phyloP scores from a whole-genome alignment of 2,329 filamentous ascomycete genomes.

The Pseudogymnoascus sp. region DNA sequence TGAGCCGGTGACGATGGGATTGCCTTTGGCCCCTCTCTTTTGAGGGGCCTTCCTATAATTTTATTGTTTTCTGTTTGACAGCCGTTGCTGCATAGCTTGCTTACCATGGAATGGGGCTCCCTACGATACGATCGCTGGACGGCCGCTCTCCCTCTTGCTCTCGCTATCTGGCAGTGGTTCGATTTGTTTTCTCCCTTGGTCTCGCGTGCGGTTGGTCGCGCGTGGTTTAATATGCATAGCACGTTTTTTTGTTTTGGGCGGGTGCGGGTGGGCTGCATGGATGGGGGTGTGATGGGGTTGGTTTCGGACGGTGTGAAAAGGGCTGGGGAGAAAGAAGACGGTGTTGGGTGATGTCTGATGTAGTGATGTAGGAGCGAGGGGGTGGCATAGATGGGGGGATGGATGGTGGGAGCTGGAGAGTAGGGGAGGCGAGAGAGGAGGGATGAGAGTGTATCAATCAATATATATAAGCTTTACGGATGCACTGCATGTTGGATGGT shows the following conservation, averaged over 20 bases:
- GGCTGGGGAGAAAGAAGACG: neutral
- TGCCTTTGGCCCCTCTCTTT: neutral
- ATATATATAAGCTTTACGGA: slow-evolving; percentile 5
- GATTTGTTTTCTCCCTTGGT: neutral
- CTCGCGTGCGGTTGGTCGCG: neutral
- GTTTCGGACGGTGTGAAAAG: neutral
- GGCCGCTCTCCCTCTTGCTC: neutral
- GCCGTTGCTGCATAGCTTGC: slow-evolving; percentile 1
- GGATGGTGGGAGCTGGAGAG: neutral
- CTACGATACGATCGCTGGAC: neutral
- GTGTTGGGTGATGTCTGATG: neutral
- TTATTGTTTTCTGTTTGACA: slow-evolving; percentile 7
- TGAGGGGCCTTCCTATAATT: neutral
- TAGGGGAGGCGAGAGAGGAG: neutral
- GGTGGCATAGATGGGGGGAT: neutral
- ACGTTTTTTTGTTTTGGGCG: slow-evolving; percentile 7
- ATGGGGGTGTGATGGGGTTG: neutral
- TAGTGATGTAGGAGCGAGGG: neutral
- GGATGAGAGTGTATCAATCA: slow-evolving; percentile 3
- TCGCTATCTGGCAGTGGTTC: neutral
- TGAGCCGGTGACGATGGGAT: neutral
- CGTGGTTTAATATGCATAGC: slow-evolving; percentile 6
- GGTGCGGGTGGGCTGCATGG: neutral
- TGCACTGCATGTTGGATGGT: neutral
- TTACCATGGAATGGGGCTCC: neutral